Conservation (phyloP, 805 yeast genomes). For the Wickerhamiella azyma region DNA sequence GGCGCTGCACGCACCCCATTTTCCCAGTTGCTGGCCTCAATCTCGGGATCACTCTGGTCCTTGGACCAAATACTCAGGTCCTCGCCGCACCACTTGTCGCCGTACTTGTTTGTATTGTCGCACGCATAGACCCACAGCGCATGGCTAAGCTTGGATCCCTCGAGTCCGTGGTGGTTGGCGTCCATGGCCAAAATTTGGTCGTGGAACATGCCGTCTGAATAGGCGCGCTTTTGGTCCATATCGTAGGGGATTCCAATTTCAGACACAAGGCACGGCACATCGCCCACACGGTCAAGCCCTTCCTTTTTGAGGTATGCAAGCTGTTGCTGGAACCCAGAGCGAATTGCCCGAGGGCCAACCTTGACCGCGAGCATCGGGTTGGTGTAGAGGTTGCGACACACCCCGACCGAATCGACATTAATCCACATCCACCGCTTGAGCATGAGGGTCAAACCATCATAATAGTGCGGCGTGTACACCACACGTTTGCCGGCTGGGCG, state of each 20-base stretch:
- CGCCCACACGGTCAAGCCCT: conserved; percentile 47
- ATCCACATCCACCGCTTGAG: conserved; percentile 73
- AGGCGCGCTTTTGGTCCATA: conserved; percentile 73
- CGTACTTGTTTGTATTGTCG: conserved; percentile 65
- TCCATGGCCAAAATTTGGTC: conserved; percentile 76
- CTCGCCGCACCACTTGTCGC: conserved; percentile 89
- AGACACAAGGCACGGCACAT: conserved; percentile 64
- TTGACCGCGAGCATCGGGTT: conserved; percentile 59
- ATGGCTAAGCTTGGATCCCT: conserved; percentile 54
- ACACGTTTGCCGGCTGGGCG: conserved; percentile 1
- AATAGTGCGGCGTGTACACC: conserved; percentile 76
- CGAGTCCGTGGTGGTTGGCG: conserved; percentile 67
- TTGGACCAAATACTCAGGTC: conserved; percentile 78
- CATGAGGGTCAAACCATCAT: conserved; percentile 90
- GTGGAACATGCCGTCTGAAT: conserved; percentile 46
- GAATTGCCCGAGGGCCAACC: conserved; percentile 62
- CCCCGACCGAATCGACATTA: conserved; percentile 82
- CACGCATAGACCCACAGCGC: conserved; percentile 80
- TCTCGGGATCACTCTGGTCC: conserved; percentile 14
- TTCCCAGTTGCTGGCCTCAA: conserved; percentile 1
- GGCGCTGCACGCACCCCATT: conserved; percentile 63
- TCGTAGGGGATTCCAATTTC: conserved; percentile 98
- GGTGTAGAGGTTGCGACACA: conserved; percentile 61
- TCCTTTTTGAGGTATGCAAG: conserved; percentile 54
- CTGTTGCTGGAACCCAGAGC: conserved; percentile 59